Evolutionary conservation across 2,329 filamentous ascomycete species (phyloP), one percentile per base, ranked within the genome.

Genomic region (Aspergillus terreus): DNA sequence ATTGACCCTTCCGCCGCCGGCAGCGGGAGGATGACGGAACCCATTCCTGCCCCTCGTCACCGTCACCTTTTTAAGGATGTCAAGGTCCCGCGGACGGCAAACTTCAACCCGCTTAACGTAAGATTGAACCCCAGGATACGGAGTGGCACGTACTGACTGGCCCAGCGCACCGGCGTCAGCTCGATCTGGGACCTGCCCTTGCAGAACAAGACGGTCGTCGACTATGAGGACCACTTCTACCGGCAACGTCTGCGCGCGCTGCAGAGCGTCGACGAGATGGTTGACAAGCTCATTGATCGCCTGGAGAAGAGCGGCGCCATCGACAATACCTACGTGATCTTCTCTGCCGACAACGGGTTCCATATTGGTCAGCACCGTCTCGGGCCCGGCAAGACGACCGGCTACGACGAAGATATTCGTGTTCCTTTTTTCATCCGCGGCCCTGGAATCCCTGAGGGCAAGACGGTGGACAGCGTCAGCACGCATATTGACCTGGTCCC

Each of bases 401-500:
- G 76, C 0, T 83, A 78, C 49, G 82, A 84, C 33, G 79, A 82
- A 46, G 82, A 84, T 53, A 79, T 84, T 53, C 78, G 81, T 2
- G 78, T 85, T 1, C 82, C 82, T 0, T 73, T 86, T 4, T 74
- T 82, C 33, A 75, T 86, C 15, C 75, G 82, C 9, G 83, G 83
- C 0, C 83, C 83, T 0, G 79, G 80, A 0, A 68, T 86, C 2
- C 66, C 75, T 0, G 57, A 65, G 10, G 76, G 76, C 1, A 57
- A 71, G 6, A 68, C 66, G 0, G 67, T 71, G 3, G 66, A 78
- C 19, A 63, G 75, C 4, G 78, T 83, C 2, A 85, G 81, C 0
- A 80, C 82, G 0, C 85, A 87, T 54, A 83, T 83, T 3, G 84
- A 87, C 58, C 67, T 87, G 2, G 82, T 81, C 0, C 83, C 84